Conservation (phyloP, 2,329 filamentous ascomycete species). For the Claviceps citrina region DNA sequence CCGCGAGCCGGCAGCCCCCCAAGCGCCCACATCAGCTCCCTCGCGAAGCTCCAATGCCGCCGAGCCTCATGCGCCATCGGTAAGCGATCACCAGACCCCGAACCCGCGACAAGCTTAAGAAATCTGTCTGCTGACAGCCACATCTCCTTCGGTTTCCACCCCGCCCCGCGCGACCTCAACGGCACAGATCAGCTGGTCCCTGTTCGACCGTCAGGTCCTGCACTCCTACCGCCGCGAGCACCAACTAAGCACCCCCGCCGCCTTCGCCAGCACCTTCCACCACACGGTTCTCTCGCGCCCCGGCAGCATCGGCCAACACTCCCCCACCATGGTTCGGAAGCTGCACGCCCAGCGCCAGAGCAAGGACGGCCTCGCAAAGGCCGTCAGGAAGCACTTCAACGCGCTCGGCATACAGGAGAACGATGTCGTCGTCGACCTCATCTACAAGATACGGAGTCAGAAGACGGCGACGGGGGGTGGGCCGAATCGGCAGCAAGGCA, state of each 20-base stretch:
- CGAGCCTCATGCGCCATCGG: conserved; percentile 19
- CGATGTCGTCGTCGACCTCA: conserved; percentile 65
- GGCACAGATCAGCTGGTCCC: conserved; percentile 46
- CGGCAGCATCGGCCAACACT: conserved; percentile 51
- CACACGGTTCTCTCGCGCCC: conserved; percentile 45
- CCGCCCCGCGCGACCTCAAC: too few relatives aligned
- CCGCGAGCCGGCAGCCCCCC: conserved; percentile 15
- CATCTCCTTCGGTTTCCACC: too few relatives aligned
- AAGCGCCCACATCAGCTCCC: conserved; percentile 21
- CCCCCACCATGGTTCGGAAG: conserved; percentile 58
- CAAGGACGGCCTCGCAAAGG: conserved; percentile 56
- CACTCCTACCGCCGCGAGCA: conserved; percentile 64
- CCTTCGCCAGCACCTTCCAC: conserved; percentile 50
- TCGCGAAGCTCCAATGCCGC: conserved; percentile 14
- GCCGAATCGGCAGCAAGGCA: conserved; percentile 11
- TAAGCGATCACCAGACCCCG: too few relatives aligned
- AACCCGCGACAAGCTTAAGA: too few relatives aligned
- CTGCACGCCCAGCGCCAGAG: conserved; percentile 50
- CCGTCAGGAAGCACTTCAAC: conserved; percentile 73
- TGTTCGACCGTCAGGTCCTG: conserved; percentile 51
- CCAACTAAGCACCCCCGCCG: conserved; percentile 52
- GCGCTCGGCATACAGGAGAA: conserved; percentile 63
- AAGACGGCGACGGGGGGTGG: conserved; percentile 13
- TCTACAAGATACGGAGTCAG: conserved; percentile 46
- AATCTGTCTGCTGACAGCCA: too few relatives aligned